phyloP scores from a whole-genome alignment of 1,284 basidiomycete species.

The Coriolopsis trogii region DNA sequence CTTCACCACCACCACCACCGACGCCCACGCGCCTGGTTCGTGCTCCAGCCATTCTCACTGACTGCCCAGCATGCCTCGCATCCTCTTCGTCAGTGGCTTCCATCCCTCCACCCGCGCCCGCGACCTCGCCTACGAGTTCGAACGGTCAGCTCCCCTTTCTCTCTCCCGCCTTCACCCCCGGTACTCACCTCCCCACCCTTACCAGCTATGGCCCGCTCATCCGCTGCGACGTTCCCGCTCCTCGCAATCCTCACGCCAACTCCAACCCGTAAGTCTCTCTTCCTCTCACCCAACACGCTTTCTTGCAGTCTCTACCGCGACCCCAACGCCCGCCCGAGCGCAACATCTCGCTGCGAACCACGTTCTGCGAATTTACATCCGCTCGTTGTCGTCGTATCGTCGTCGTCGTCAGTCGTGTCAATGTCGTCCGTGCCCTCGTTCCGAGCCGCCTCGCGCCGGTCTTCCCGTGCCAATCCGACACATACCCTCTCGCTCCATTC shows the following conservation, averaged over 20 bases:
- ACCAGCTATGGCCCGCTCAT: slow-evolving; percentile 73
- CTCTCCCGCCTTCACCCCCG: neutral
- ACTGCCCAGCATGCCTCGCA: slow-evolving; percentile 55
- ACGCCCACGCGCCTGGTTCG: too few species aligned
- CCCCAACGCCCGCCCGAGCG: neutral
- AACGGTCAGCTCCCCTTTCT: slow-evolving; percentile 56
- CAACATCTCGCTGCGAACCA: neutral
- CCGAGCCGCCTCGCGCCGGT: neutral
- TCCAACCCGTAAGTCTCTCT: slow-evolving; percentile 74
- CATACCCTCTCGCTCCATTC: slow-evolving; percentile 15
- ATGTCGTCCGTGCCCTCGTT: too few species aligned
- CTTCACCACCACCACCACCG: too few species aligned
- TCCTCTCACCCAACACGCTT: slow-evolving; percentile 24
- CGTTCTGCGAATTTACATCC: neutral
- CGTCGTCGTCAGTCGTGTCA: neutral
- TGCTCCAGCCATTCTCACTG: slow-evolving; percentile 2
- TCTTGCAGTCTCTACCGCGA: slow-evolving; percentile 32
- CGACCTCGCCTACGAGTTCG: slow-evolving; percentile 87
- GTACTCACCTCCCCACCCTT: neutral
- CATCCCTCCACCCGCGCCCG: slow-evolving; percentile 76
- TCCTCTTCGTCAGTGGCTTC: slow-evolving; percentile 88
- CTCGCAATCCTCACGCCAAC: slow-evolving; percentile 69
- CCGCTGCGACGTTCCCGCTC: slow-evolving; percentile 89
- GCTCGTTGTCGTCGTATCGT: neutral
- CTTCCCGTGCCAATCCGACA: neutral